phyloP scores from a whole-genome alignment of 176 grass and related monocot genomes.

The Pontederia crassipes region DNA sequence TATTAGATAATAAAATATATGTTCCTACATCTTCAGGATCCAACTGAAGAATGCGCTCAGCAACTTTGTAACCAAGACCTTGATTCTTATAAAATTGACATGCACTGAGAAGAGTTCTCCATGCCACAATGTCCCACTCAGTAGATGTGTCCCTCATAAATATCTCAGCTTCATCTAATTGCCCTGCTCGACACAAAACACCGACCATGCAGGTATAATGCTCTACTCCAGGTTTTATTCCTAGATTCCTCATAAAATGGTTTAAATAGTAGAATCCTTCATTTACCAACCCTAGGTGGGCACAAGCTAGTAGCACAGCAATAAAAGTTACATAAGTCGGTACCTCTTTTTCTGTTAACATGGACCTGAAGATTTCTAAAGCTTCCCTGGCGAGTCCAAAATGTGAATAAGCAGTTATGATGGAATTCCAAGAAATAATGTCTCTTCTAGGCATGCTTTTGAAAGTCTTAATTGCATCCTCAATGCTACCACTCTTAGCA shows the following conservation, averaged over 20 bases:
- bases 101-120: slow-evolving; percentile 58
- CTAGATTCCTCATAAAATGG: slow-evolving; percentile 51
- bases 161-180: slow-evolving; percentile 44
- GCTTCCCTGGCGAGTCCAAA: slow-evolving; percentile 57
- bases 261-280: slow-evolving; percentile 70
- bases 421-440: slow-evolving; percentile 65
- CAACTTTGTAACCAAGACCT: slow-evolving; percentile 52
- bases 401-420: slow-evolving; percentile 52
- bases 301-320: slow-evolving; percentile 64
- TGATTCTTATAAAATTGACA: slow-evolving; percentile 60
- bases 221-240: slow-evolving; percentile 49
- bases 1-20: slow-evolving; percentile 73
- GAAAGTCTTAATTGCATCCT: slow-evolving; percentile 43
- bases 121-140: slow-evolving; percentile 47
- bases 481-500: slow-evolving; percentile 60
- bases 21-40: slow-evolving; percentile 62
- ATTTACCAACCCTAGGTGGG: slow-evolving; percentile 55
- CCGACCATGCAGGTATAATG: slow-evolving; percentile 75
- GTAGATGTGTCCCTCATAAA: slow-evolving; percentile 53
- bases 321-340: slow-evolving; percentile 64
- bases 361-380: slow-evolving; percentile 38
- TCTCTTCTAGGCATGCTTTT: slow-evolving; percentile 34
- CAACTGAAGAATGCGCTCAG: slow-evolving; percentile 50
- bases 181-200: slow-evolving; percentile 54
- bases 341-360: slow-evolving; percentile 31